Evolutionary conservation across 345 rosid genomes (phyloP).

Genomic region (Arabis alpina): DNA sequence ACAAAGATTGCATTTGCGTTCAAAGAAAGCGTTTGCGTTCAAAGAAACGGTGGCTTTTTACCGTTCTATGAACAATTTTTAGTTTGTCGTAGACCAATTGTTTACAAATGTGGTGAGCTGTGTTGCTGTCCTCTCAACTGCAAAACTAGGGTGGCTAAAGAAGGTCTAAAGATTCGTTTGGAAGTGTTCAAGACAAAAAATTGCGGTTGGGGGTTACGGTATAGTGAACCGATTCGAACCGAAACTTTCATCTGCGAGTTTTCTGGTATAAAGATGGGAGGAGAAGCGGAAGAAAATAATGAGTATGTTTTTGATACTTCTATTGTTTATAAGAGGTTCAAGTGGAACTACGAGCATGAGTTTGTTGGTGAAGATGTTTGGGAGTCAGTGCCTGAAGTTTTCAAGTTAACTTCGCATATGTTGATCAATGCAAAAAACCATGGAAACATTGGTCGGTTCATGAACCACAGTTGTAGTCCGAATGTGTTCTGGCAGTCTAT

Average conservation of each 20-base stretch:
- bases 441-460: constrained; percentile 80
- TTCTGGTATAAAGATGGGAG: constrained; percentile 28
- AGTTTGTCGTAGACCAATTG: constrained; percentile 32
- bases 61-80: constrained; percentile 35
- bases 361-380: constrained; percentile 22
- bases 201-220: constrained; percentile 57
- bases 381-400: constrained; percentile 33
- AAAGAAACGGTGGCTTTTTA: constrained; percentile 38
- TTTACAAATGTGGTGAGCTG: constrained; percentile 51
- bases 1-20: constrained; percentile 37
- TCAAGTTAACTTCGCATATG: constrained; percentile 50
- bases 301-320: constrained; percentile 64
- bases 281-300: constrained; percentile 19
- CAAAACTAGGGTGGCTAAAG: constrained; percentile 44
- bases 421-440: constrained; percentile 53
- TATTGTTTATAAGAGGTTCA: constrained; percentile 32
- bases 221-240: constrained; percentile 46
- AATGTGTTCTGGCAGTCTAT: constrained; percentile 63
- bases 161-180: constrained; percentile 44
- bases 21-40: constrained; percentile 42
- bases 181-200: constrained; percentile 52
- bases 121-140: constrained; percentile 49
- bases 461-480: constrained; percentile 65
- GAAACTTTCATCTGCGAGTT: constrained; percentile 60
- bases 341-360: constrained; percentile 36